Conservation (phyloP, 2,329 filamentous ascomycete species). For the Fonsecaea nubica region DNA sequence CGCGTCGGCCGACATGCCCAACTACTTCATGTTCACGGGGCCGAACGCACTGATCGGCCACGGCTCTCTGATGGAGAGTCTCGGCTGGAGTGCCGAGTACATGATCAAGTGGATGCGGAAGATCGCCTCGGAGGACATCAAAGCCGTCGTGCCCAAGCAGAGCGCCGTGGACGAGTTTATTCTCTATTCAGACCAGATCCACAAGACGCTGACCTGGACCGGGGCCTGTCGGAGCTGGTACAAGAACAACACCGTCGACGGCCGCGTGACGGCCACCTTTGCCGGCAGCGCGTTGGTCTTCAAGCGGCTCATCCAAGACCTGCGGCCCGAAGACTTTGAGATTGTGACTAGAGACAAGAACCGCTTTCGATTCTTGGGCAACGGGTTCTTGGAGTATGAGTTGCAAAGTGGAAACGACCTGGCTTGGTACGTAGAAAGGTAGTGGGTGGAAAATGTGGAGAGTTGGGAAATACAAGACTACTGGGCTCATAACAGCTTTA, state of each 20-base stretch:
- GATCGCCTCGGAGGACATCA: slow-evolving; percentile 45
- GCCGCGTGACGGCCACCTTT: slow-evolving; percentile 33
- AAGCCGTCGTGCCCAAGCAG: slow-evolving; percentile 42
- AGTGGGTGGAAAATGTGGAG: background rate
- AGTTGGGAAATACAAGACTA: too few species aligned
- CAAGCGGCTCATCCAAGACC: slow-evolving; percentile 43
- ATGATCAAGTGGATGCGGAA: slow-evolving; percentile 44
- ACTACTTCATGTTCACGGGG: slow-evolving; percentile 46
- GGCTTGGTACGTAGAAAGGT: slow-evolving; percentile 18
- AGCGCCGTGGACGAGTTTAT: slow-evolving; percentile 45
- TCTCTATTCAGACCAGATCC: slow-evolving; percentile 44
- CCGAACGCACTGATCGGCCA: slow-evolving; percentile 43
- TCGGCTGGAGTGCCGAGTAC: slow-evolving; percentile 42
- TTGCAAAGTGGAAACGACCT: slow-evolving; percentile 45
- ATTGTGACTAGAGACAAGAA: slow-evolving; percentile 24
- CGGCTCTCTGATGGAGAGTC: slow-evolving; percentile 40
- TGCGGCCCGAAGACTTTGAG: slow-evolving; percentile 41
- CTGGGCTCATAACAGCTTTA: too few species aligned
- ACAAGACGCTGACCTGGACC: slow-evolving; percentile 43
- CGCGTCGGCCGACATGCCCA: slow-evolving; percentile 42
- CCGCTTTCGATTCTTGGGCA: slow-evolving; percentile 48
- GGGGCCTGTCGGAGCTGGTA: slow-evolving; percentile 35
- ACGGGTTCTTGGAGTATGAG: slow-evolving; percentile 51
- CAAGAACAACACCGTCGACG: slow-evolving; percentile 30
- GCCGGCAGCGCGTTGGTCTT: slow-evolving; percentile 44